These are phyloP conservation scores for Lentinus polychrous DNA, from an alignment of 1,284 basidiomycete species.

Conservation along the genomic window DNA sequence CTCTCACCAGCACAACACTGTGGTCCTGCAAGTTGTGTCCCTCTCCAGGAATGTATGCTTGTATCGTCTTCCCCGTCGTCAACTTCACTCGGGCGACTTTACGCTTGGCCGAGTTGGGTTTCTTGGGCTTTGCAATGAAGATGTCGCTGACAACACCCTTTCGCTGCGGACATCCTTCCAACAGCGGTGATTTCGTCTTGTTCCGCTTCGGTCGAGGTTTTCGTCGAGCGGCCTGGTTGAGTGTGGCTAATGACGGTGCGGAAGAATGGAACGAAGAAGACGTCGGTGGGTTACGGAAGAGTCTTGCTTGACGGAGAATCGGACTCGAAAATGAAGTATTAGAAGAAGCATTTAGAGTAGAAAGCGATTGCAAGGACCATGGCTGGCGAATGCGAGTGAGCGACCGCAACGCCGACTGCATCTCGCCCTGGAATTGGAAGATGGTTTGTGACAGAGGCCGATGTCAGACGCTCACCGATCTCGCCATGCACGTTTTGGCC, in stretches of 20 bases:
- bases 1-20: slow-evolving; percentile 88
- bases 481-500: slow-evolving; percentile 25
- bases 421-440: slow-evolving; percentile 16
- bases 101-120: slow-evolving; percentile 97
- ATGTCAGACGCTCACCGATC: background rate
- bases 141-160: slow-evolving; percentile 88
- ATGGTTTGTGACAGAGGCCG: too few relatives aligned
- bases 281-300: slow-evolving; percentile 14
- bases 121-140: slow-evolving; percentile 88
- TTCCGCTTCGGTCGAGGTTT: slow-evolving; percentile 46
- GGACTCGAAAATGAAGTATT: slow-evolving; percentile 1
- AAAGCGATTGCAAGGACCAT: slow-evolving; percentile 8
- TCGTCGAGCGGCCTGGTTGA: slow-evolving; percentile 77
- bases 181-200: slow-evolving; percentile 66
- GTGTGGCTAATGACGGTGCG: slow-evolving; percentile 51
- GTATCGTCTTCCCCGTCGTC: slow-evolving; percentile 82
- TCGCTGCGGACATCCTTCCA: slow-evolving; percentile 74
- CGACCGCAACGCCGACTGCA: slow-evolving; percentile 40
- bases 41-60: slow-evolving; percentile 96
- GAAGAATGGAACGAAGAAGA: slow-evolving; percentile 63
- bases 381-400: slow-evolving; percentile 20
- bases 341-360: slow-evolving; percentile 7
- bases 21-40: slow-evolving; percentile 99
- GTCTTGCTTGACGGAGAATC: slow-evolving; percentile 8
- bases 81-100: slow-evolving; percentile 96